A percentile compares a stretch with the other conserved stretches of the same genome.
These are phyloP conservation scores for Lepiota subincarnata DNA, from an alignment of 768 basidiomycete species.

Conservation along the genomic window DNA sequence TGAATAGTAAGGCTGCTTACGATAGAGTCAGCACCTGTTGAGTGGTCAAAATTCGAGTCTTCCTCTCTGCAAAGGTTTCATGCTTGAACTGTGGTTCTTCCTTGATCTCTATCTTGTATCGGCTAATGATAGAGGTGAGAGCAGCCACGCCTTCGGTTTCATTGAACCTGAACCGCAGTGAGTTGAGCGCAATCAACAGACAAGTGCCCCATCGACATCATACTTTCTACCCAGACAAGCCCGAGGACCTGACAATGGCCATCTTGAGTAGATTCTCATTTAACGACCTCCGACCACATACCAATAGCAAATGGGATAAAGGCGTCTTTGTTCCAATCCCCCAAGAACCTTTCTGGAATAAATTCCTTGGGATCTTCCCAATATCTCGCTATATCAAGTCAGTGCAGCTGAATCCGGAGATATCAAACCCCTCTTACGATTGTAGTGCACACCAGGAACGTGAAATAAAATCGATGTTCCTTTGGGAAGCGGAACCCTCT, in stretches of 20 bases:
- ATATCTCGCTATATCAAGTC: constrained; percentile 38
- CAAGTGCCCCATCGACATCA: constrained; percentile 1
- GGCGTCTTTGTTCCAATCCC: constrained; percentile 16
- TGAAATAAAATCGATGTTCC: constrained; percentile 32
- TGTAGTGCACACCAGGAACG: constrained; percentile 5
- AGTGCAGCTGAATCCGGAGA: background rate
- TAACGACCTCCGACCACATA: background rate
- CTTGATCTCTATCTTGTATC: constrained; percentile 44
- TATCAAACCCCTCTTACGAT: background rate
- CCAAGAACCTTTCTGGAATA: constrained; percentile 20
- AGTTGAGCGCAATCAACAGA: background rate
- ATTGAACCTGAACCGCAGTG: constrained; percentile 32
- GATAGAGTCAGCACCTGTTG: constrained; percentile 38
- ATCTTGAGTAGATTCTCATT: background rate
- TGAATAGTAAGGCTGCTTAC: constrained; percentile 27
- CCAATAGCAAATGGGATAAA: constrained; percentile 15
- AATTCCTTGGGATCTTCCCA: constrained; percentile 52
- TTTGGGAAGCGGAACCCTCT: constrained; percentile 37
- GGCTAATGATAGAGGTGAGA: constrained; percentile 43
- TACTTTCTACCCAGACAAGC: constrained; percentile 44
- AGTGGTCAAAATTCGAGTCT: constrained; percentile 34
- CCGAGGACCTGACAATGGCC: constrained; percentile 29
- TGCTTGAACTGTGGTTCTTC: constrained; percentile 45
- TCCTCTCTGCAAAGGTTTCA: constrained; percentile 45
- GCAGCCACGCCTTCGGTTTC: constrained; percentile 50